Base-by-base conservation (phyloP, 2,329 filamentous ascomycete genomes). In the Aspergillus thermomutatus region DNA sequence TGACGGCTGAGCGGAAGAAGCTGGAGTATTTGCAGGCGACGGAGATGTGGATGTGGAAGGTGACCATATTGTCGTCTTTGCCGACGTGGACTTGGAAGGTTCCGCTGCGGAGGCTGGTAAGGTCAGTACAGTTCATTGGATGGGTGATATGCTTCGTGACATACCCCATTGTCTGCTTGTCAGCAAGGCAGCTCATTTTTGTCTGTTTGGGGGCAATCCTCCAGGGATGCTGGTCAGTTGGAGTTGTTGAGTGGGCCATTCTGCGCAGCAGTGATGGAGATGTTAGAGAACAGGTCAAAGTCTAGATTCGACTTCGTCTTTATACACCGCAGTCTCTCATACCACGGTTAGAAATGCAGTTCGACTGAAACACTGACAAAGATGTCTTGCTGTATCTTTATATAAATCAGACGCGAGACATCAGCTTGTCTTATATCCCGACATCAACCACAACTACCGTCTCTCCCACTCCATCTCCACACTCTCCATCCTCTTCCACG, bases 401-500 rank as follows among this genome's bases (percentile, higher is more conserved):
- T n/a, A n/a, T n/a, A n/a, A n/a, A n/a, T n/a, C 31, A 34, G 31
- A 34, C 31, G 31, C 14, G 4, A 34, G 31, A 34, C 14, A 7
- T 34, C 31, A 3, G 17, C 25, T 28, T 53, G 21, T 37, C 23
- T 41, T 25, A 26, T 23, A 21, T n/a, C n/a, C n/a, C n/a, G n/a
- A n/a, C n/a, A n/a, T n/a, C n/a, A n/a, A n/a, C 34, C 40, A 14
- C 6, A 53, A 28, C 27, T 49, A 55, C 41, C 53, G 41, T 37
- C 50, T 55, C 19, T 40, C 53, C 41, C 11, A 50, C n/a, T 50
- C 40, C 37, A n/a, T 27, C 28, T 40, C 37, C 41, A 21, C 27
- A 37, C 49, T 45, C 37, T 43, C 21, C 37, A 64, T 43, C 50
- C 59, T 52, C 48, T 21, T 55, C 70, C 72, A 77, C 17, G 76